Base-by-base conservation (phyloP, 2,329 filamentous ascomycete species). In the Monilinia vaccinii-corymbosi region DNA sequence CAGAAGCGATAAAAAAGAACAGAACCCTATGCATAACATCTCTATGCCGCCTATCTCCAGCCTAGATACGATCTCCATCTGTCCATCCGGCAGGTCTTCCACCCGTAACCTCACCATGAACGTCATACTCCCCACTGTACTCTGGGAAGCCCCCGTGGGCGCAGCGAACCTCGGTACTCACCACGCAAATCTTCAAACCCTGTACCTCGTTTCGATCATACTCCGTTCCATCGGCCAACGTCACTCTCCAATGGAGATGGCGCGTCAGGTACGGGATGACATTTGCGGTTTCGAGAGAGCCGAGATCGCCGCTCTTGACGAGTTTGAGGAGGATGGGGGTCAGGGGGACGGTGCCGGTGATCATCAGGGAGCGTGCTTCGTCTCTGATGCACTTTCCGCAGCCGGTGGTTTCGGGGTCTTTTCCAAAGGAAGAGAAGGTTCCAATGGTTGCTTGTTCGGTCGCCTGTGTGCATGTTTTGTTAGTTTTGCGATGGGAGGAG, bases 311-410 rank as follows among this genome's bases (percentile, higher is more conserved):
- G 10, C 65, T 67, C 14, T 72, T 63, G 42, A 56, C 58, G 10
- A 62, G 66, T 45, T 73, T 68, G 21, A 73, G 53, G 11, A 77
- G 64, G 18, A 69, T 71, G 0, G 70, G 67, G 0, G 75, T 76
- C 5, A 77, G 62, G 1, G 70, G 72, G 5, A 77, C 71, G 34
- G 71, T 74, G 21, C 74, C 75, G 4, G 75, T 74, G 34, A 77
- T 70, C 16, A 70, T 57, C 6, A 71, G 59, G 8, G 69, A 61
- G 16, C 66, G 60, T 8, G 63, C 64, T 3, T 68, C 66, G 49
- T 73, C 70, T 6, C 61, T 38, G 66, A 72, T 63, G 68, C 70
- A 69, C 69, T 72, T 67, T 58, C 69, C 66, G 57, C 71, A 75
- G 65, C 70, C 60, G 13, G 68, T 69, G 61, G 69, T 69, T 7